Percentiles rank a stretch among this genome's conserved stretches.
These are phyloP conservation scores for Neobulgaria alba DNA, from an alignment of 2,329 filamentous ascomycete species.

Conservation along the genomic window DNA sequence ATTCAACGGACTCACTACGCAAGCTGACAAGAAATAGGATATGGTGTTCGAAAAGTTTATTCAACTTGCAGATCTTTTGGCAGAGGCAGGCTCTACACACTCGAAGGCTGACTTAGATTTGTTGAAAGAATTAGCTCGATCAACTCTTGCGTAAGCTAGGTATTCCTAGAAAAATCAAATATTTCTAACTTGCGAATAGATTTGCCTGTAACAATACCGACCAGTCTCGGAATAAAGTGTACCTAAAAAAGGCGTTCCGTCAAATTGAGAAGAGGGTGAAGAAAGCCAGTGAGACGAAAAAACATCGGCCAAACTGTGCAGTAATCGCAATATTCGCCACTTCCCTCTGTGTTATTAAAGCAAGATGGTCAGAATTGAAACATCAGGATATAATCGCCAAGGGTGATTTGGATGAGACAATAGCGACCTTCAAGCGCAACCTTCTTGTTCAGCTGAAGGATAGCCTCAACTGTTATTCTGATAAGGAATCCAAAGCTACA, in stretches of 20 bases:
- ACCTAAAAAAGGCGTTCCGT: constrained; percentile 18
- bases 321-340: constrained; percentile 18
- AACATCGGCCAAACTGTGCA: constrained; percentile 15
- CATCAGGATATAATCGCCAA: constrained; percentile 16
- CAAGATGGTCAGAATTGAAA: constrained; percentile 13
- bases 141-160: constrained; percentile 20
- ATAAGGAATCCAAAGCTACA: not conserved
- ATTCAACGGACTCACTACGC: not conserved
- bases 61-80: constrained; percentile 23
- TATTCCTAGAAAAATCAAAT: not conserved
- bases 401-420: constrained; percentile 12
- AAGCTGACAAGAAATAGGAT: constrained; percentile 11
- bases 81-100: constrained; percentile 3
- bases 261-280: constrained; percentile 18
- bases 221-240: constrained; percentile 22
- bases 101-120: constrained; percentile 11
- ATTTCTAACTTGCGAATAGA: constrained; percentile 11
- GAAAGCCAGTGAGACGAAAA: constrained; percentile 17
- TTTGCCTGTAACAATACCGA: constrained; percentile 22
- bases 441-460: constrained; percentile 17
- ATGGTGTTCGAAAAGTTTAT: constrained; percentile 33
- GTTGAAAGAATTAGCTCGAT: constrained; percentile 21
- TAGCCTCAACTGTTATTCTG: constrained; percentile 9
- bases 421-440: constrained; percentile 11
- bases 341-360: constrained; percentile 12